Evolutionary conservation across 139 green algal species (phyloP).

Genomic region (Chlorokybus atmophyticus): DNA sequence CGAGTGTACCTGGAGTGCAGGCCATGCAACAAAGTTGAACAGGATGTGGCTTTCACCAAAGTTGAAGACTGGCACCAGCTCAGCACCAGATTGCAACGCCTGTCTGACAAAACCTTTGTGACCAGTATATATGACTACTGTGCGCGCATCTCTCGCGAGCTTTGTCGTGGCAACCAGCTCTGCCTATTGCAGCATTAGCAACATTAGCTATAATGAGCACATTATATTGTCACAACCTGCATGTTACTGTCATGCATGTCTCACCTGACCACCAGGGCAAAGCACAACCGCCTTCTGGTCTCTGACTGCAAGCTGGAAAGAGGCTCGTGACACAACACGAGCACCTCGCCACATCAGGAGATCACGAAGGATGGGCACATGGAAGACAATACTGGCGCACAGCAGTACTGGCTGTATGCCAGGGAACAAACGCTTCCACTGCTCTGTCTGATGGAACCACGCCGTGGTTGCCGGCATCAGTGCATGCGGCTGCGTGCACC

Average conservation of each 20-base stretch:
- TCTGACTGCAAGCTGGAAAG: conserved; percentile 12
- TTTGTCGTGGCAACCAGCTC: no score
- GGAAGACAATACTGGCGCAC: conserved; percentile 22
- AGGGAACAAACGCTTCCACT: conserved; percentile 15
- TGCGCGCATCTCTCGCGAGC: no score
- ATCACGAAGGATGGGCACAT: conserved; percentile 32
- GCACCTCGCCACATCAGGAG: conserved; percentile 25
- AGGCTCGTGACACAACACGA: conserved; percentile 17
- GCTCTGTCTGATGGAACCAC: conserved; percentile 25
- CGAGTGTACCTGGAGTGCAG: conserved; percentile 15
- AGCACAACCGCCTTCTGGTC: conserved; percentile 13
- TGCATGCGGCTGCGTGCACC: conserved; percentile 37
- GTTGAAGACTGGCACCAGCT: conserved; percentile 35
- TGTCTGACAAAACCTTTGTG: conserved; percentile 33
- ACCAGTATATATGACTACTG: conserved; percentile 17
- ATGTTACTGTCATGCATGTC: no score
- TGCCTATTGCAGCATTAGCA: no score
- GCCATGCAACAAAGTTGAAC: conserved; percentile 24
- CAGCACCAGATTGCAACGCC: conserved; percentile 22
- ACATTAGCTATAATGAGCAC: no score
- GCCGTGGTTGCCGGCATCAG: conserved; percentile 20
- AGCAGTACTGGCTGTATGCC: conserved; percentile 20
- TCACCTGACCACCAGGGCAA: conserved; percentile 19
- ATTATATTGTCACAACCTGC: no score
- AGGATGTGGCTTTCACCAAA: conserved; percentile 35